These are phyloP conservation scores for Diutina rugosa DNA, from an alignment of 1,139 yeast genomes.

Conservation along the genomic window DNA sequence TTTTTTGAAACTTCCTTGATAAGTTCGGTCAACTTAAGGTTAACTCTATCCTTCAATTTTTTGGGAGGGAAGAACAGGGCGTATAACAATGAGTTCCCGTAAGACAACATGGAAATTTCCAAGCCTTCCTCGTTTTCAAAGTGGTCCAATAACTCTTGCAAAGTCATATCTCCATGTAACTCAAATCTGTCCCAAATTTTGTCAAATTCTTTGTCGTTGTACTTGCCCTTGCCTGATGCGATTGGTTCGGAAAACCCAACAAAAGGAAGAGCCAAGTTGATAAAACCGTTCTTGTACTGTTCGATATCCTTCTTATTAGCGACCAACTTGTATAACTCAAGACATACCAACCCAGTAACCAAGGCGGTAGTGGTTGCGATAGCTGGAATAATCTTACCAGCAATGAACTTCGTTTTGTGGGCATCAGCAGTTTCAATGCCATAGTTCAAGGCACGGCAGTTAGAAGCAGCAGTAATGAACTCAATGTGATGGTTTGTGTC, in stretches of 20 bases:
- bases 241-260: slow-evolving; percentile 96
- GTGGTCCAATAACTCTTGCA: slow-evolving; percentile 61
- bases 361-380: slow-evolving; percentile 97
- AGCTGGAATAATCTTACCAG: slow-evolving; percentile 95
- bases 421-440: slow-evolving; percentile 70
- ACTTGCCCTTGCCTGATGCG: slow-evolving; percentile 68
- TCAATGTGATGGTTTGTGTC: slow-evolving; percentile 94
- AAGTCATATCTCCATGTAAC: slow-evolving; percentile 63
- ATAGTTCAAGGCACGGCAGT: slow-evolving; percentile 88
- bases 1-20: slow-evolving; percentile 77
- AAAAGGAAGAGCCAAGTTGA: slow-evolving; percentile 90
- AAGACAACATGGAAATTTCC: slow-evolving; percentile 81
- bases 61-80: slow-evolving; percentile 92
- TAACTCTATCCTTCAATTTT: slow-evolving; percentile 69
- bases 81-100: slow-evolving; percentile 78
- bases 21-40: slow-evolving; percentile 55
- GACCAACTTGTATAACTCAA: slow-evolving; percentile 84
- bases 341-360: slow-evolving; percentile 87
- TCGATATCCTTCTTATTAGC: slow-evolving; percentile 66
- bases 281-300: slow-evolving; percentile 86
- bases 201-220: slow-evolving; percentile 72
- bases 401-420: slow-evolving; percentile 68
- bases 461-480: slow-evolving; percentile 93
- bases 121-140: slow-evolving; percentile 76
- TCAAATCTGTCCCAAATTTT: slow-evolving; percentile 94